Percentiles rank a stretch among this genome's conserved stretches.
These are phyloP conservation scores for Fistulinella prunicolor DNA, from an alignment of 768 basidiomycete species.

Conservation along the genomic window DNA sequence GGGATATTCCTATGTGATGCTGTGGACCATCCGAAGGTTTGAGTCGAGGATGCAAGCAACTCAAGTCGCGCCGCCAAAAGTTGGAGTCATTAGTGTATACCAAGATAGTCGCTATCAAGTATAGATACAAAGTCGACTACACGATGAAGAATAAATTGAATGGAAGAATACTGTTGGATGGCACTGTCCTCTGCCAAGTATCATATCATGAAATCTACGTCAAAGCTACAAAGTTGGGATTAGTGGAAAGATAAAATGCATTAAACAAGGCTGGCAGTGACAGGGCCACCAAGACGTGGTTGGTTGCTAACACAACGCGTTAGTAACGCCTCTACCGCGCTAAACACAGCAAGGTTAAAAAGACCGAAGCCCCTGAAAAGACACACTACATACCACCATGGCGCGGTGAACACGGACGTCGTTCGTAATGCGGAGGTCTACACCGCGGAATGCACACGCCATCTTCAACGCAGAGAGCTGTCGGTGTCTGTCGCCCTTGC, in stretches of 20 bases:
- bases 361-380: constrained; percentile 11
- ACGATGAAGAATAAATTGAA: neutral
- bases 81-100: neutral
- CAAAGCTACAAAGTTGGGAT: constrained; percentile 18
- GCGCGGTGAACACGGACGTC: constrained; percentile 54
- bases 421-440: constrained; percentile 49
- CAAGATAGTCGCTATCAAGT: constrained; percentile 5
- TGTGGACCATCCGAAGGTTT: no score
- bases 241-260: constrained; percentile 3
- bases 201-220: neutral
- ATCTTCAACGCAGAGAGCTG: constrained; percentile 56
- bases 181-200: no score
- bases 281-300: no score
- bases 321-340: constrained; percentile 18
- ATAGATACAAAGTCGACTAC: constrained; percentile 16
- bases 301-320: constrained; percentile 18
- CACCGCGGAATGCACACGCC: constrained; percentile 60
- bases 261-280: constrained; percentile 5
- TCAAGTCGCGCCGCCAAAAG: neutral
- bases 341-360: constrained; percentile 15
- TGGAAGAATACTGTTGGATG: no score
- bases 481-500: constrained; percentile 47
- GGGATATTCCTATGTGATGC: neutral
- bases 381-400: constrained; percentile 45
- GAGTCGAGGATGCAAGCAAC: no score